Evolutionary conservation across 2,329 filamentous ascomycete genomes (phyloP), one percentile per base, ranked within the genome.

Genomic region (Colletotrichum gigasporum): DNA sequence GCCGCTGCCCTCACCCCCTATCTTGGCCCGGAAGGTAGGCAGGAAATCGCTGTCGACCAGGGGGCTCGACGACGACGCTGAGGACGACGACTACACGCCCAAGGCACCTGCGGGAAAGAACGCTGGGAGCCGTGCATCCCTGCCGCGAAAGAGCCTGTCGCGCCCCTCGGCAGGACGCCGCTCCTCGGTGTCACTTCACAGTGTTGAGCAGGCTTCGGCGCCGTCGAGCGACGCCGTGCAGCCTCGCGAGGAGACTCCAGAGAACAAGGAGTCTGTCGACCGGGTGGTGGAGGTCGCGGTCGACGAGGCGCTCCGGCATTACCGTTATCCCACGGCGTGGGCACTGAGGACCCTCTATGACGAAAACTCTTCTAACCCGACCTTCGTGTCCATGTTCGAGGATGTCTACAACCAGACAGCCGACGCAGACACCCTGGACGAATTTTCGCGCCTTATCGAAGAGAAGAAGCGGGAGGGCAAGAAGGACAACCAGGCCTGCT

Each of bases 281-380:
- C 82, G 78, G 70, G 82, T 87, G 26, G 79, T 90, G 37, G 84
- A 87, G 72, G 71, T 75, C 30, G 86, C 86, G n/a, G 85, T 89
- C 28, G 82, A 87, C 9, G 82, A 87, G 70, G 87, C 87, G 5
- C 74, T 90, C 50, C 77, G 80, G 63, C 81, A 85, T 70, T 80
- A 80, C 66, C 84, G 85, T 63, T 89, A 87, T 72, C 85, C 86
- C 56, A 90, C 87, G 8, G 88, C 87, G 2, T 90, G 83, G 78
- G 87, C 87, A 41, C 78, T 90, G 63, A 81, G 86, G 55, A 83
- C 81, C 12, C 78, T 89, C 64, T 90, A 87, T 73, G 86, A 90
- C 68, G 85, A 89, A 71, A 82, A 84, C 64, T 79, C 79, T 44
- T 73, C 76, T 37, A 80, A 88, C 68, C 74, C 80, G 14, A 76